Evolutionary conservation across 441 rosid genomes (phyloP).

Genomic region (Syzygium syzygioides): DNA sequence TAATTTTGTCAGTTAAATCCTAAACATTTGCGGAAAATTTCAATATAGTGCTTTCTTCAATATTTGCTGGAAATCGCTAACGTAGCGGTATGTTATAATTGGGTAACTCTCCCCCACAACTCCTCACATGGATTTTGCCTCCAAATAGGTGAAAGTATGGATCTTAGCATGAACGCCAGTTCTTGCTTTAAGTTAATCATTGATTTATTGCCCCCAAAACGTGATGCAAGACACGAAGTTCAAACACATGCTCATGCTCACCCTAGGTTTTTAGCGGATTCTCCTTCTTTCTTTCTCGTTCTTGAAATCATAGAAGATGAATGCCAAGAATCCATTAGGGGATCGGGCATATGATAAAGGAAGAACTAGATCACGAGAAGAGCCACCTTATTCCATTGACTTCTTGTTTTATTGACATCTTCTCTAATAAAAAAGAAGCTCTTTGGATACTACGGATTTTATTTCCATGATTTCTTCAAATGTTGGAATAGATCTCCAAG

Average conservation of each 20-base stretch:
- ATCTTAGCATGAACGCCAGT: neutral
- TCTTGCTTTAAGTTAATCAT: neutral
- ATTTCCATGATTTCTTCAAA: too few species aligned
- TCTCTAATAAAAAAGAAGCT: too few species aligned
- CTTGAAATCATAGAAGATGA: too few species aligned
- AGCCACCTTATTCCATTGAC: too few species aligned
- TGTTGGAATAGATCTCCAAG: too few species aligned
- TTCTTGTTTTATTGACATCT: too few species aligned
- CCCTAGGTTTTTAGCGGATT: neutral
- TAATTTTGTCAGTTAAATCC: rapidly evolving
- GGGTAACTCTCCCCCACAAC: rapidly evolving
- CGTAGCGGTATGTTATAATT: rapidly evolving
- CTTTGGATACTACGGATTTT: too few species aligned
- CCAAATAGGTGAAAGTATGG: neutral
- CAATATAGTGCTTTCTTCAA: rapidly evolving
- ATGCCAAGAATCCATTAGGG: too few species aligned
- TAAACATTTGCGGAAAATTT: rapidly evolving
- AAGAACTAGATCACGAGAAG: too few species aligned
- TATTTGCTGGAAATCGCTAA: rapidly evolving
- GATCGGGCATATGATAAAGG: too few species aligned
- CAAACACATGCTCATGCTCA: neutral
- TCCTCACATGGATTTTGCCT: neutral
- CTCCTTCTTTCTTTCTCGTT: too few species aligned
- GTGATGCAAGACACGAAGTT: neutral
- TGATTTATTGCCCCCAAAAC: neutral